Conservation (phyloP, 163 green algal species). For the Volvox carteri region DNA sequence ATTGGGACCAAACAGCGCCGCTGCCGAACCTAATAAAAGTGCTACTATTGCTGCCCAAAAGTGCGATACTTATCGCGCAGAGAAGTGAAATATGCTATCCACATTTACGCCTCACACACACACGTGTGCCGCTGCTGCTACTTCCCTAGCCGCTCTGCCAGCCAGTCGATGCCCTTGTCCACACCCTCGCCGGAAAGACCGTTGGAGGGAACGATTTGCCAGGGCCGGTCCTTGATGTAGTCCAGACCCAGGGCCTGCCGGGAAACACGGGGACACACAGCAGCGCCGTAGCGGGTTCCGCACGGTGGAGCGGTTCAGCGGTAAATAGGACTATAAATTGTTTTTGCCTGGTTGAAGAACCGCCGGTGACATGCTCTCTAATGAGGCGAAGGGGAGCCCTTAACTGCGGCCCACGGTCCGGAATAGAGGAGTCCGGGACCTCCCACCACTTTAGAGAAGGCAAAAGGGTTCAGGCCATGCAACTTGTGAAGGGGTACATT, state of each 20-base stretch:
- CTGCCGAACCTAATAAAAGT: too few species aligned
- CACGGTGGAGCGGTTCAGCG: background rate
- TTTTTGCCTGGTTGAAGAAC: background rate
- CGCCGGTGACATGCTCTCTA: too few species aligned
- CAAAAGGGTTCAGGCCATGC: too few species aligned
- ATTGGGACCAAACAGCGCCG: too few species aligned
- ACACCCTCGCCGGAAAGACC: constrained; percentile 83
- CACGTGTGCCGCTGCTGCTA: background rate
- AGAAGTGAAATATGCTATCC: too few species aligned
- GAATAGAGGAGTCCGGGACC: background rate
- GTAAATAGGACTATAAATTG: background rate
- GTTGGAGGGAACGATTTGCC: constrained; percentile 86
- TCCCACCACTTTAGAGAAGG: background rate
- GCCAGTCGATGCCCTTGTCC: constrained; percentile 83
- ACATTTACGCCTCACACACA: too few species aligned
- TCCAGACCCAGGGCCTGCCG: constrained; percentile 73
- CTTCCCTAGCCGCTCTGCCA: constrained; percentile 73
- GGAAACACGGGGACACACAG: background rate
- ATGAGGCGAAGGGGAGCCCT: too few species aligned
- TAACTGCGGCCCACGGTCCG: background rate
- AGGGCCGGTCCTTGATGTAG: constrained; percentile 81
- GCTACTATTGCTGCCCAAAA: too few species aligned
- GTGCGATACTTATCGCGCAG: too few species aligned
- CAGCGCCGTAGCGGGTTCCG: background rate
- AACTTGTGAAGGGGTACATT: too few species aligned